phyloP scores from a whole-genome alignment of 768 basidiomycete genomes.

The Mycena olivaceomarginata region DNA sequence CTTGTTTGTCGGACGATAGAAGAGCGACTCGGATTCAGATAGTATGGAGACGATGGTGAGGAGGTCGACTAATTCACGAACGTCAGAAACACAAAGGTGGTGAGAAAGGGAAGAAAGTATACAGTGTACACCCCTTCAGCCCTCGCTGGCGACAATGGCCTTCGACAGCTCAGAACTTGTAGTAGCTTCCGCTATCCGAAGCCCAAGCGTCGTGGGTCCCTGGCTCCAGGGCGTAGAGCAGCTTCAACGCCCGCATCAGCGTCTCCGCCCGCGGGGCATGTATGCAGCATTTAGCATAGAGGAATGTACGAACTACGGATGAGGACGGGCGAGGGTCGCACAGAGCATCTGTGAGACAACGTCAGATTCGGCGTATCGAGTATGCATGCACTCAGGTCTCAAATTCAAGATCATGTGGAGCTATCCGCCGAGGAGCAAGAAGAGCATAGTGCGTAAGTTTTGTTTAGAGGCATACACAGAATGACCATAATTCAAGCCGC shows the following conservation, averaged over 20 bases:
- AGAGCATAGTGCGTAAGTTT: constrained; percentile 45
- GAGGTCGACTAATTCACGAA: too few species aligned
- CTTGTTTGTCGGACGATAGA: constrained; percentile 99
- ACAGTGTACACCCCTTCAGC: too few species aligned
- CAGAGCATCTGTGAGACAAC: too few species aligned
- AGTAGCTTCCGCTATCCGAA: too few species aligned
- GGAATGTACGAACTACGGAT: neutral
- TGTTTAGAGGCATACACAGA: constrained; percentile 44
- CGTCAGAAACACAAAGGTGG: too few species aligned
- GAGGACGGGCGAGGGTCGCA: too few species aligned
- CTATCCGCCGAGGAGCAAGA: neutral
- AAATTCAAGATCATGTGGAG: neutral
- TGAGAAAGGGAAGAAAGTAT: too few species aligned
- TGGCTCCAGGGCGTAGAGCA: too few species aligned
- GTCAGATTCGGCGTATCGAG: neutral
- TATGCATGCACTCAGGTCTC: neutral
- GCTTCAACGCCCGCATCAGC: too few species aligned
- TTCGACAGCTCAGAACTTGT: constrained; percentile 94
- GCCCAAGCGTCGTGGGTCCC: too few species aligned
- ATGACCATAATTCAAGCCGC: constrained; percentile 42
- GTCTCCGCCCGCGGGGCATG: too few species aligned
- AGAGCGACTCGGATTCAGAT: constrained; percentile 90
- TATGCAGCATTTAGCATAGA: too few species aligned
- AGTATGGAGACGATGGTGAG: constrained; percentile 96
- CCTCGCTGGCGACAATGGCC: constrained; percentile 97